Evolutionary conservation across 164 flowering plant species (phyloP).

Genomic region (Litsea cubeba): DNA sequence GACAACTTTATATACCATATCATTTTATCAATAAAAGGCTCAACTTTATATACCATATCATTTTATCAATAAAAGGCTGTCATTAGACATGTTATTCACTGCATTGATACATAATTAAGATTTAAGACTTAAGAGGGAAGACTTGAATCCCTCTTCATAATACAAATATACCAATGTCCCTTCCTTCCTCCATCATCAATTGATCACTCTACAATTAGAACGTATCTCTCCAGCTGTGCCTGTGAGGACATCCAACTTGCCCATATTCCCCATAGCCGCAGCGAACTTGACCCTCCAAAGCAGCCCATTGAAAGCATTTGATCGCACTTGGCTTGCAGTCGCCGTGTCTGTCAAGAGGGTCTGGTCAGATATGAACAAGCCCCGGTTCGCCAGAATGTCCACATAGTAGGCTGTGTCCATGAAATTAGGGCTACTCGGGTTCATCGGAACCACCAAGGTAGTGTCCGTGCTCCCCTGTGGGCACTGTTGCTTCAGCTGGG

Average conservation of each 20-base stretch:
- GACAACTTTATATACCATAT: too few species aligned
- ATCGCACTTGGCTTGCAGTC: conserved; percentile 17
- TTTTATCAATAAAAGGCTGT: too few species aligned
- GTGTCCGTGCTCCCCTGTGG: conserved; percentile 25
- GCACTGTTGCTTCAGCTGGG: conserved; percentile 29
- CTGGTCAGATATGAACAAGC: conserved; percentile 54
- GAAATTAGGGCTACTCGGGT: conserved; percentile 19
- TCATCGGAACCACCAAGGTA: conserved; percentile 33
- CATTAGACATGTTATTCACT: too few species aligned
- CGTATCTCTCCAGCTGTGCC: conserved; percentile 17
- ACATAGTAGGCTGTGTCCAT: conserved; percentile 30
- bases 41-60: too few species aligned
- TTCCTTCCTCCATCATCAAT: neutral
- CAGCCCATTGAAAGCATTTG: neutral
- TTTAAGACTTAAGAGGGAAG: too few species aligned
- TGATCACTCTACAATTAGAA: conserved; percentile 12
- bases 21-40: too few species aligned
- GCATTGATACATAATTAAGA: too few species aligned
- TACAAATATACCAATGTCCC: too few species aligned
- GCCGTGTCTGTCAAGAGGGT: conserved; percentile 28
- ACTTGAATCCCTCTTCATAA: too few species aligned
- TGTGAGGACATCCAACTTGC: conserved; percentile 14
- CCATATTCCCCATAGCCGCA: conserved; percentile 18
- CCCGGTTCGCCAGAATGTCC: conserved; percentile 26
- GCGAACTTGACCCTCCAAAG: conserved; percentile 9